Base-by-base conservation (phyloP, 768 basidiomycete species). In the Lentinula lateritia region DNA sequence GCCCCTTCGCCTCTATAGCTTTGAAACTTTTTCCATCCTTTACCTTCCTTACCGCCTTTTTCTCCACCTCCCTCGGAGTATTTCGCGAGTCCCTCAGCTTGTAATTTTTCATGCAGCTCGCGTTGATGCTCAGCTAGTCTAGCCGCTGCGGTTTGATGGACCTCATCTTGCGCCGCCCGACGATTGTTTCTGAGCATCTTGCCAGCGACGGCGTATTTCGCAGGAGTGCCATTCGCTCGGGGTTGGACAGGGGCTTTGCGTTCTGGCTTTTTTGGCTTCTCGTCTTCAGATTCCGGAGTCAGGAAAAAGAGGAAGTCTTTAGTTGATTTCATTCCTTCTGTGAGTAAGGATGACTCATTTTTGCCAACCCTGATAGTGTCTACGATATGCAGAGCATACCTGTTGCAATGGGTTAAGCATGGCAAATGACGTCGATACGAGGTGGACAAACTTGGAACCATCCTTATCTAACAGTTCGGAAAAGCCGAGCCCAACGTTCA, bases 1-100 rank as follows among this genome's bases (percentile, higher is more conserved):
- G 89, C 95, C 13, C 82, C 92, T 69, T 99, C 96, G 38, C 95
- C 90, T 74, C 94, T 94, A 75, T 98, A 99, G 67, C 94, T 96
- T 76, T 93, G 93, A 78, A 96, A 98, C 63, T 88, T 85, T 72
- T 95, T 96, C 90, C 95, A 95, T 13, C 87, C 84, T 72, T 98
- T 98, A 41, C 92, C 93, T 68, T 95, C 89, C 66, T 92, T 93
- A 13, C 88, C 89, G 45, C 83, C 83, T 20, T 78, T 76, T 0
- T 85, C 91, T 38, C 83, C 87, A 6, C 88, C 92, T 60, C 88
- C 90, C 67, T 92, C 92, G 0, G 92, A 90, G 71, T 86, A 97
- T 69, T 85, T 89, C 62, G 88, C 83, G 43, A 98, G 69, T 15
- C 96, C 97, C 46, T 89, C 89, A 1, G 80, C 72, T 68, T 97